These are phyloP conservation scores for Coix lacrymajobi DNA, from an alignment of 176 grass and related monocot species.

Conservation along the genomic window DNA sequence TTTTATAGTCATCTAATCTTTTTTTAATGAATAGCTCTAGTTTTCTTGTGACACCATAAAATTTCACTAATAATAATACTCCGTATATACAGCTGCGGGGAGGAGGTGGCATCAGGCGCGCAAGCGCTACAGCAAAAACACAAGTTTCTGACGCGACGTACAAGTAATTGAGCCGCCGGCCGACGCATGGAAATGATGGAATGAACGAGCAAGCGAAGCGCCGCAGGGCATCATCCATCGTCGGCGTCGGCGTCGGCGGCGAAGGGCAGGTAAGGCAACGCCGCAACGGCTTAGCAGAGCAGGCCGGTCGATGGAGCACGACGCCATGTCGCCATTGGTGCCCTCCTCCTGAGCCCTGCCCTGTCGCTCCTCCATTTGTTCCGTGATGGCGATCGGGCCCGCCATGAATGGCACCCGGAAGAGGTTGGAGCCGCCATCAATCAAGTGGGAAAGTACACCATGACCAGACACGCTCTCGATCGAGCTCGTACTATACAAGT, in stretches of 20 bases:
- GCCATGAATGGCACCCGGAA: constrained; percentile 47
- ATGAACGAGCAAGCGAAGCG: neutral
- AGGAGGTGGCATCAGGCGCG: neutral
- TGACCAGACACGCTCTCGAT: neutral
- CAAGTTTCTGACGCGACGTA: neutral
- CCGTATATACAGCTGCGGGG: too few relatives aligned
- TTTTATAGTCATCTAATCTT: too few relatives aligned
- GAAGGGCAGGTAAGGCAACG: neutral
- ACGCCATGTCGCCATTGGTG: neutral
- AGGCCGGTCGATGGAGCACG: neutral
- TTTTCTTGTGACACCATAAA: too few relatives aligned
- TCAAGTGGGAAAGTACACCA: neutral
- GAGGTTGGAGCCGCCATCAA: constrained; percentile 27
- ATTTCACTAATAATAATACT: too few relatives aligned
- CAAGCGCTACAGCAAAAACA: neutral
- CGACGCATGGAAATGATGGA: neutral
- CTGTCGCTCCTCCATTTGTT: neutral
- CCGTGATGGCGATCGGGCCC: neutral
- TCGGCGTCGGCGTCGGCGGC: neutral
- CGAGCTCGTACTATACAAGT: too few relatives aligned
- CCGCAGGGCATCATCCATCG: too few relatives aligned
- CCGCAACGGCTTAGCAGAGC: too few relatives aligned
- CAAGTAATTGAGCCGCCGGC: neutral
- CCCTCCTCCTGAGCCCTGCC: too few relatives aligned
- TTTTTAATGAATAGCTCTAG: too few relatives aligned